These are phyloP conservation scores for Amphicarpaea edgeworthii DNA, from an alignment of 306 rosid genomes.

Conservation along the genomic window DNA sequence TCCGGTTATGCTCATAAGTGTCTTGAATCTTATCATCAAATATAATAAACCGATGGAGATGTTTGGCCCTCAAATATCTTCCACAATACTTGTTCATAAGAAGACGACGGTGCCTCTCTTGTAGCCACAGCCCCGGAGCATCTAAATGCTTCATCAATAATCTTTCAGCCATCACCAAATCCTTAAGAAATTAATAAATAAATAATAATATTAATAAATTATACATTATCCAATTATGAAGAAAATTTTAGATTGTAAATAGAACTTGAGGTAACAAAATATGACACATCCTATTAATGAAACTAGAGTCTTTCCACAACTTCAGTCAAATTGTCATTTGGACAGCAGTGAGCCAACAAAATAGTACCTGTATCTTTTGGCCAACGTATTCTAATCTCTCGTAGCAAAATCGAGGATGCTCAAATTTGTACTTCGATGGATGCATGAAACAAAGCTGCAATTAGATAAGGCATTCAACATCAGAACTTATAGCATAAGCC, in stretches of 20 bases:
- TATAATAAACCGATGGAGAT: slow-evolving; percentile 68
- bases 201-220: not conserved
- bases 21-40: slow-evolving; percentile 72
- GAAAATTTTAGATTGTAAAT: slow-evolving; percentile 9
- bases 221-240: slow-evolving; percentile 22
- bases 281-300: not conserved
- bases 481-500: slow-evolving; percentile 36
- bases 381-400: slow-evolving; percentile 93
- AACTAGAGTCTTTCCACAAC: slow-evolving; percentile 37
- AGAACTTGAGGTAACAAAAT: slow-evolving; percentile 20
- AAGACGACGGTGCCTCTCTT: slow-evolving; percentile 82
- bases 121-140: slow-evolving; percentile 94
- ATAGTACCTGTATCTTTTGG: slow-evolving; percentile 88
- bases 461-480: slow-evolving; percentile 35
- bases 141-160: slow-evolving; percentile 96
- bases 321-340: slow-evolving; percentile 15
- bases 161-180: slow-evolving; percentile 94
- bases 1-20: slow-evolving; percentile 74
- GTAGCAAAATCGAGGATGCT: slow-evolving; percentile 95
- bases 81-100: slow-evolving; percentile 93
- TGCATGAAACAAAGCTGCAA: slow-evolving; percentile 89
- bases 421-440: slow-evolving; percentile 92
- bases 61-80: slow-evolving; percentile 82
- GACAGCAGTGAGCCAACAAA: slow-evolving; percentile 43
- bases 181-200: slow-evolving; percentile 56